phyloP scores from a whole-genome alignment of 768 basidiomycete genomes.

The Trametes villosa region DNA sequence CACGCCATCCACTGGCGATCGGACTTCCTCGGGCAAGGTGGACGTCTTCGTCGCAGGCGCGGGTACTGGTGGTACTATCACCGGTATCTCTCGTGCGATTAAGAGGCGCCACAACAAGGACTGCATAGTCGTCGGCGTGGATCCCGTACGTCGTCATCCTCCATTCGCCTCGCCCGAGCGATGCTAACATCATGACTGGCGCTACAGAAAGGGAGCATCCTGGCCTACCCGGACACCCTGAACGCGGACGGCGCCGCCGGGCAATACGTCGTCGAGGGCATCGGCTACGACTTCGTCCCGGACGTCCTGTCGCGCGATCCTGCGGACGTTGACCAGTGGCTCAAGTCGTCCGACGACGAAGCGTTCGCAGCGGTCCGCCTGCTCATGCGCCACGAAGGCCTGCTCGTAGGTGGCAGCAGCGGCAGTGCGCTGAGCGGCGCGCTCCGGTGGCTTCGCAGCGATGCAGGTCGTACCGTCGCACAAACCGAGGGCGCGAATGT shows the following conservation, averaged over 20 bases:
- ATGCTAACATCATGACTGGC: slow-evolving; percentile 14
- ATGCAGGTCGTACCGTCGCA: slow-evolving; percentile 65
- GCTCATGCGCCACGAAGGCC: slow-evolving; percentile 83
- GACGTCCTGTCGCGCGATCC: slow-evolving; percentile 75
- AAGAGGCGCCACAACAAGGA: slow-evolving; percentile 78
- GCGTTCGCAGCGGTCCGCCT: slow-evolving; percentile 75
- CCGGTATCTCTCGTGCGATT: slow-evolving; percentile 81
- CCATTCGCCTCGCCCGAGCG: background rate
- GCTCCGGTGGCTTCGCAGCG: slow-evolving; percentile 74
- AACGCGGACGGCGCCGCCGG: slow-evolving; percentile 56
- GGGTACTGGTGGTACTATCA: slow-evolving; percentile 95
- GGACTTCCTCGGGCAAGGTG: slow-evolving; percentile 73
- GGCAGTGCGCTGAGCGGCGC: slow-evolving; percentile 85
- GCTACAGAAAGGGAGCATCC: slow-evolving; percentile 81
- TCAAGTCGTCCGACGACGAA: slow-evolving; percentile 84
- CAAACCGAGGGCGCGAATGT: slow-evolving; percentile 80
- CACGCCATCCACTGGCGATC: slow-evolving; percentile 60
- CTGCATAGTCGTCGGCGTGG: slow-evolving; percentile 81
- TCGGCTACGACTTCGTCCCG: slow-evolving; percentile 94
- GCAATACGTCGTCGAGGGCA: slow-evolving; percentile 89
- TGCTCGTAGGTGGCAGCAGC: slow-evolving; percentile 92
- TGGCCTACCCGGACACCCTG: slow-evolving; percentile 71
- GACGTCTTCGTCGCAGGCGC: slow-evolving; percentile 85
- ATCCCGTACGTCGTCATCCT: slow-evolving; percentile 67
- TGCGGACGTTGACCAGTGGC: slow-evolving; percentile 71